A percentile compares a stretch with the other conserved stretches of the same genome.
Conservation (phyloP, 305 asterid genomes). For the Solanum aculeatissimum region DNA sequence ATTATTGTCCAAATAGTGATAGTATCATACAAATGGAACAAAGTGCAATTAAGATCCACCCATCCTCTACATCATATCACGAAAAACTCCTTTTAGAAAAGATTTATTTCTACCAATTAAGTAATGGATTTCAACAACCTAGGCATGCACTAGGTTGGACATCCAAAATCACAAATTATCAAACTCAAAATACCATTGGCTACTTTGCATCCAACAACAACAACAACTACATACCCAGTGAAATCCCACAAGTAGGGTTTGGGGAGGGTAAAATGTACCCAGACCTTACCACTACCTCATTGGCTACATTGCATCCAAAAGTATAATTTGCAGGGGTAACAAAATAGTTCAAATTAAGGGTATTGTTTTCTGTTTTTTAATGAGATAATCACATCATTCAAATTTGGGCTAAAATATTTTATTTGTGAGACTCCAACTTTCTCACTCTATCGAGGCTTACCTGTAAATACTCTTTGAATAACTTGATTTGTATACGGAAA, state of each 20-base stretch:
- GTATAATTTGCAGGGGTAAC: not conserved
- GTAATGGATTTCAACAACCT: not conserved
- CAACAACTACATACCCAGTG: no score
- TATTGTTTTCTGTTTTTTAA: not conserved
- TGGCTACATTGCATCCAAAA: not conserved
- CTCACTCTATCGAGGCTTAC: not conserved
- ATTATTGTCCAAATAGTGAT: not conserved
- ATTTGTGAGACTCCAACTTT: not conserved
- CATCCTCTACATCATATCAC: not conserved
- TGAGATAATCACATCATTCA: not conserved
- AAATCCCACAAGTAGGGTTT: no score
- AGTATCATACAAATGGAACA: not conserved
- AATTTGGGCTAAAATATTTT: not conserved
- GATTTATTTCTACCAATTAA: not conserved
- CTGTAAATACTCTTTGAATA: not conserved
- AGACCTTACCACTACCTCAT: no score
- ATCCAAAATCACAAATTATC: not conserved
- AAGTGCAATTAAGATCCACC: not conserved
- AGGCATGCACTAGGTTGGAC: not conserved
- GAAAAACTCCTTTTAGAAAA: not conserved
- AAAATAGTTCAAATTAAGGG: not conserved
- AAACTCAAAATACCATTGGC: not conserved
- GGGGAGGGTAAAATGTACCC: no score
- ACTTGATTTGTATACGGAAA: not conserved
- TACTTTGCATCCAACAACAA: no score